Evolutionary conservation across 2,329 filamentous ascomycete genomes (phyloP).

Genomic region (Talaromyces sp.): DNA sequence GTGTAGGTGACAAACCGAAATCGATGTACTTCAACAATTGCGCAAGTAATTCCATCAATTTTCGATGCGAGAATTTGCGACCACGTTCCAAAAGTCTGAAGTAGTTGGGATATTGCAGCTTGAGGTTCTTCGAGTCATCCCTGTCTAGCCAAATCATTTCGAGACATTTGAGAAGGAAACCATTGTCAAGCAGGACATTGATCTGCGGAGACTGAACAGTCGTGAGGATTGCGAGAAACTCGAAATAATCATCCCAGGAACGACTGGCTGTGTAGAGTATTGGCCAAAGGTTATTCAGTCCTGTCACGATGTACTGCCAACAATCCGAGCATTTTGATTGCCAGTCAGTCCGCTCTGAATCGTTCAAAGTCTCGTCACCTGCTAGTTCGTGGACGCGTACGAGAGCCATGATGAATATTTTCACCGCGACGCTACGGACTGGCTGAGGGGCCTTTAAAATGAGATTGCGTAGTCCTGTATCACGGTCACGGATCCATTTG

Average conservation of each 20-base stretch:
- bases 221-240: constrained; percentile 65
- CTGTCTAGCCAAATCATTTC: constrained; percentile 61
- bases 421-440: constrained; percentile 54
- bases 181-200: constrained; percentile 56
- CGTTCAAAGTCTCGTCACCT: constrained; percentile 26
- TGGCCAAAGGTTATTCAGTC: constrained; percentile 59
- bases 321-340: constrained; percentile 28
- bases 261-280: constrained; percentile 60
- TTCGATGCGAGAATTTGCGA: constrained; percentile 43
- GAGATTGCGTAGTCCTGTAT: constrained; percentile 61
- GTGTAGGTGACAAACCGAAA: constrained; percentile 29
- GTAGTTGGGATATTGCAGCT: constrained; percentile 52
- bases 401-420: constrained; percentile 54
- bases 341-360: constrained; percentile 26
- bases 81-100: constrained; percentile 45
- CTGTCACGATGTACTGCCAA: constrained; percentile 37
- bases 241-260: constrained; percentile 75
- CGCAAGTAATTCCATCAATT: constrained; percentile 43
- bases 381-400: constrained; percentile 49
- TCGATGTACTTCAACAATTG: constrained; percentile 40
- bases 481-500: constrained; percentile 58
- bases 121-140: constrained; percentile 48
- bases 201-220: constrained; percentile 59
- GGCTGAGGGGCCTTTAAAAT: constrained; percentile 60
- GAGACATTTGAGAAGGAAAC: constrained; percentile 59